Conservation (phyloP, 2,329 filamentous ascomycete genomes). For the Pleomassaria siparia region DNA sequence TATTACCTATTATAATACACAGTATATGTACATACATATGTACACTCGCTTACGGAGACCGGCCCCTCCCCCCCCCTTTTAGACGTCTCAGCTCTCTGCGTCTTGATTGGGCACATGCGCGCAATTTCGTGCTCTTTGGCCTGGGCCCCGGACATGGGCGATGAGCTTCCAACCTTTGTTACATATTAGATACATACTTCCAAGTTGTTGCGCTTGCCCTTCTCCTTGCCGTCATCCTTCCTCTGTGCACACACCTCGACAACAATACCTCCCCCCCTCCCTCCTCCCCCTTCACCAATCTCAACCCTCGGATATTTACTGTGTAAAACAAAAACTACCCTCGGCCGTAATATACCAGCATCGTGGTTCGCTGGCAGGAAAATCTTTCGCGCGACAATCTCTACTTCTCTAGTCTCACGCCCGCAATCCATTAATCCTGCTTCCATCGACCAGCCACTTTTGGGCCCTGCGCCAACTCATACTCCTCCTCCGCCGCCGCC, state of each 20-base stretch:
- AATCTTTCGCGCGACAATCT: slow-evolving; percentile 6
- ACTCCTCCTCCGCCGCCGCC: slow-evolving; percentile 1
- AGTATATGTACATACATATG: no score
- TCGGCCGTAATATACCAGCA: not conserved
- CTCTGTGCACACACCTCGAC: slow-evolving; percentile 3
- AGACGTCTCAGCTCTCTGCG: slow-evolving; percentile 1
- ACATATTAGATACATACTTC: no score
- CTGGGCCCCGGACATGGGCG: no score
- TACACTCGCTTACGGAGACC: no score
- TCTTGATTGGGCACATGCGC: slow-evolving; percentile 13
- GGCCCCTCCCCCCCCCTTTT: slow-evolving; percentile 11
- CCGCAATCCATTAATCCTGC: slow-evolving; percentile 14
- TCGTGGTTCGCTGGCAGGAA: slow-evolving; percentile 6
- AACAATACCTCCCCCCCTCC: slow-evolving; percentile 3
- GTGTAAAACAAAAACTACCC: no score
- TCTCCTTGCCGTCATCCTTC: not conserved
- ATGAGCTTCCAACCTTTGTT: no score
- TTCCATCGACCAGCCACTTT: slow-evolving; percentile 10
- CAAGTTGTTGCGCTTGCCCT: not conserved
- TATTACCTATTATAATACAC: no score
- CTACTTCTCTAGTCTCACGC: slow-evolving; percentile 3
- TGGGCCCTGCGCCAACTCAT: slow-evolving; percentile 8
- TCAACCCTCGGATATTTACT: not conserved
- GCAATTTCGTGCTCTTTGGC: no score
- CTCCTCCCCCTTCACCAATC: no score